phyloP scores from a whole-genome alignment of 2,329 filamentous ascomycete species.

The Diaporthe velutina region DNA sequence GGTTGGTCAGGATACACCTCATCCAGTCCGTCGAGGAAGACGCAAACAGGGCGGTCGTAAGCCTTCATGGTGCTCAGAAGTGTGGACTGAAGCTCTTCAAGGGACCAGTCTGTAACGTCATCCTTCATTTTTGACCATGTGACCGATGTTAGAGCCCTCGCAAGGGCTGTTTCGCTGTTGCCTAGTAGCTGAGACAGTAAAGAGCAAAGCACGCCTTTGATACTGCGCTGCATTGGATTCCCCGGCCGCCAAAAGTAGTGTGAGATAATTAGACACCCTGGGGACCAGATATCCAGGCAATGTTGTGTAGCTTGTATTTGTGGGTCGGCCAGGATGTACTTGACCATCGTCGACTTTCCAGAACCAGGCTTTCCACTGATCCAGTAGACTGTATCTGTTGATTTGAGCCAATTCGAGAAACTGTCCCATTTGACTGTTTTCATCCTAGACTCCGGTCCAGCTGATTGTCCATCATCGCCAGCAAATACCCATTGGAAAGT shows the following conservation, averaged over 20 bases:
- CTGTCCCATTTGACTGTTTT: background rate
- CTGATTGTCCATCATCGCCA: background rate
- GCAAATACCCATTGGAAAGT: constrained; percentile 4
- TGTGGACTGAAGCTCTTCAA: background rate
- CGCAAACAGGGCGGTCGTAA: constrained; percentile 30
- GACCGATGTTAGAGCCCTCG: too few relatives aligned
- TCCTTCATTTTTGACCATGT: too few relatives aligned
- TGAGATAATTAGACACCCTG: constrained; percentile 36
- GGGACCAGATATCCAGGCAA: constrained; percentile 42
- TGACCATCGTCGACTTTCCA: constrained; percentile 42
- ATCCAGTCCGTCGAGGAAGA: constrained; percentile 40
- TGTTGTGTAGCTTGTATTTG: constrained; percentile 38
- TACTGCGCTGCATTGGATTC: constrained; percentile 42
- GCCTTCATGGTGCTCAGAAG: background rate
- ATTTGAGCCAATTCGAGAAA: constrained; percentile 24
- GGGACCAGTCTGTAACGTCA: constrained; percentile 39
- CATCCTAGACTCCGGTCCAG: too few relatives aligned
- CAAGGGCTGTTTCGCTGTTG: background rate
- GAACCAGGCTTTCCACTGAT: constrained; percentile 48
- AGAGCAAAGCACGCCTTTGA: constrained; percentile 45
- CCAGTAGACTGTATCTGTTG: constrained; percentile 44
- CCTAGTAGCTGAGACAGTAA: constrained; percentile 43
- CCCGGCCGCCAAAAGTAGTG: constrained; percentile 51
- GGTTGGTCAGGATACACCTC: background rate
- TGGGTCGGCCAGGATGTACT: constrained; percentile 43